Evolutionary conservation across 768 basidiomycete genomes (phyloP).

Genomic region (Amanita brunnescens): DNA sequence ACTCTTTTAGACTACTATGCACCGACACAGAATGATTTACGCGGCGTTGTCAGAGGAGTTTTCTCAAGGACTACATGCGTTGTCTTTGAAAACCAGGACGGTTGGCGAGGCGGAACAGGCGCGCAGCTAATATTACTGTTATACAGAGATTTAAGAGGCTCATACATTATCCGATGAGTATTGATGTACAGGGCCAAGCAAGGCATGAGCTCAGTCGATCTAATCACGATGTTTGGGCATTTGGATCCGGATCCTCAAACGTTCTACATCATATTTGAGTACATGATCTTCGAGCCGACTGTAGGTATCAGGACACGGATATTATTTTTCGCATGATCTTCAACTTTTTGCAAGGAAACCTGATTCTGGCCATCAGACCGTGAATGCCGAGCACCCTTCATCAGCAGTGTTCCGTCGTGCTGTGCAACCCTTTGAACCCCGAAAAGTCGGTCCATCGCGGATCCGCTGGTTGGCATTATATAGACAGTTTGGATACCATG

Average conservation of each 20-base stretch:
- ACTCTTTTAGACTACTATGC: constrained; percentile 52
- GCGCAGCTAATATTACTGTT: neutral
- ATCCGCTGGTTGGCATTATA: neutral
- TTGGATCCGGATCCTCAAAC: neutral
- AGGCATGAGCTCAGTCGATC: neutral
- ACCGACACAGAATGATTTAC: constrained; percentile 77
- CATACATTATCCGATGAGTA: neutral
- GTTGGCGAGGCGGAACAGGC: constrained; percentile 32
- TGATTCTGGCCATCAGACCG: constrained; percentile 1
- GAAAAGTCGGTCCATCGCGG: too few species aligned
- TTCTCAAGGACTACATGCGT: constrained; percentile 61
- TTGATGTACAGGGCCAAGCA: neutral
- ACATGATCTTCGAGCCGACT: neutral
- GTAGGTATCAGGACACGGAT: neutral
- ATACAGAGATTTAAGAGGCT: neutral
- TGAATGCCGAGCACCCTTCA: constrained; percentile 4
- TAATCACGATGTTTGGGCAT: neutral
- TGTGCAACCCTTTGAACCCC: neutral
- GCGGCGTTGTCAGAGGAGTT: constrained; percentile 65
- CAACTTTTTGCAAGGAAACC: neutral
- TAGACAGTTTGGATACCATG: neutral
- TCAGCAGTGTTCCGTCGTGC: constrained; percentile 1
- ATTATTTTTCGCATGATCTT: constrained; percentile 3
- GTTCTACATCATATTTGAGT: neutral
- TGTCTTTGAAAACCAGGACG: constrained; percentile 71